These are phyloP conservation scores for Miamiensis avidus DNA, from an alignment of 169 alveolate genomes.

Conservation along the genomic window DNA sequence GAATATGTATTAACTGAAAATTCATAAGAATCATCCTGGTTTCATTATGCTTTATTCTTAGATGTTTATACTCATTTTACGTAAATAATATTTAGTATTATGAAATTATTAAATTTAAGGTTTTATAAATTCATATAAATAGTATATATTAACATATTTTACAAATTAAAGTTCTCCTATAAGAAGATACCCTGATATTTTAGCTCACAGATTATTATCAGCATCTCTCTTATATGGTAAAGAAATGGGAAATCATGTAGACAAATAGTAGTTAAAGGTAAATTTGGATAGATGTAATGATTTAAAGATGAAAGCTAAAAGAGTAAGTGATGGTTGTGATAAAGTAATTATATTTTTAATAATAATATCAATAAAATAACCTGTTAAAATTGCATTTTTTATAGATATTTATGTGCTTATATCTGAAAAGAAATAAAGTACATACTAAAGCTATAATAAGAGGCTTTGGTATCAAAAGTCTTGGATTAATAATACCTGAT, in stretches of 20 bases:
- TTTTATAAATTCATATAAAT: too few relatives aligned
- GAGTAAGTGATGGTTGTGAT: constrained; percentile 50
- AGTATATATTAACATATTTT: too few relatives aligned
- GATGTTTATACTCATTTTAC: constrained; percentile 85
- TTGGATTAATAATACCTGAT: constrained; percentile 28
- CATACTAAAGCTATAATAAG: constrained; percentile 19
- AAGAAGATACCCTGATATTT: constrained; percentile 83
- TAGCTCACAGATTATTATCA: constrained; percentile 69
- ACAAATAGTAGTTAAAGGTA: constrained; percentile 24
- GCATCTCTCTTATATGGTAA: constrained; percentile 40
- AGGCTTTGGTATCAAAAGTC: not conserved
- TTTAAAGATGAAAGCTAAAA: constrained; percentile 46
- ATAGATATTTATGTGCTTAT: constrained; percentile 41
- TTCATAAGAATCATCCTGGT: constrained; percentile 44
- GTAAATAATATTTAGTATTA: not conserved
- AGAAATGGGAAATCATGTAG: constrained; percentile 33
- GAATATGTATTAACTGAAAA: constrained; percentile 65
- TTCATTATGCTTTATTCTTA: constrained; percentile 76
- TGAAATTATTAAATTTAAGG: not conserved
- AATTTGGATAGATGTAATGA: constrained; percentile 46
- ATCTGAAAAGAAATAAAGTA: constrained; percentile 14
- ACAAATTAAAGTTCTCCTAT: constrained; percentile 63
- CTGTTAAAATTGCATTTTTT: too few relatives aligned
- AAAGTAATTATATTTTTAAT: constrained; percentile 29
- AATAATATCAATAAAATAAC: not conserved